A percentile compares a stretch with the other conserved stretches of the same genome.
Evolutionary conservation across 495 filamentous ascomycete species (phyloP).

Genomic region (Tuber umbilicatum): DNA sequence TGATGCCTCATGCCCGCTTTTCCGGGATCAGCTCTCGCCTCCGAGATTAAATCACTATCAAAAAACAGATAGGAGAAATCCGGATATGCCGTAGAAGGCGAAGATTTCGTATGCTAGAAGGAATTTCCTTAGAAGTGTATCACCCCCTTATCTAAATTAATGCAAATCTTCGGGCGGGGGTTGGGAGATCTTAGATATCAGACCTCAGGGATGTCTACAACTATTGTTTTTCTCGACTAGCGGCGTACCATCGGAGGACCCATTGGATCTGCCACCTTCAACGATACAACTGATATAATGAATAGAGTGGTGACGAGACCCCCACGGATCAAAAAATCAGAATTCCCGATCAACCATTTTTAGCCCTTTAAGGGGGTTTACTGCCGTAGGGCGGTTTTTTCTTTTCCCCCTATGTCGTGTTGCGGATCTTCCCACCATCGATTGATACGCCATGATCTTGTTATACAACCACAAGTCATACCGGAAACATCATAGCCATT

Average conservation of each 20-base stretch:
- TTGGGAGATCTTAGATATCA: not conserved
- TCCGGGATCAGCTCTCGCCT: not conserved
- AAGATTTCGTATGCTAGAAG: not conserved
- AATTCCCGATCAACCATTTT: not conserved
- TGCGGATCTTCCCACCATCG: not conserved
- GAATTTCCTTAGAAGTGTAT: not conserved
- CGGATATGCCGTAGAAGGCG: not conserved
- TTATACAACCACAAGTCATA: not conserved
- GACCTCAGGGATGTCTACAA: not conserved
- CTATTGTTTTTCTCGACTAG: not conserved
- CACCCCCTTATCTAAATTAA: not conserved
- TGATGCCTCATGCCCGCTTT: not conserved
- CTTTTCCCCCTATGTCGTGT: not conserved
- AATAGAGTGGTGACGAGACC: not conserved
- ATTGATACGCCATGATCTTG: not conserved
- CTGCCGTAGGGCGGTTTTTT: not conserved
- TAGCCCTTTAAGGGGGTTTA: not conserved
- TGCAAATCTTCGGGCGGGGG: not conserved
- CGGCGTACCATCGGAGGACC: not conserved
- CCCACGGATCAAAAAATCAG: not conserved
- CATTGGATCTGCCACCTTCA: not conserved
- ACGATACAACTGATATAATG: not conserved
- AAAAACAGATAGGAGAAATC: not conserved
- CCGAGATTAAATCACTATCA: not conserved
- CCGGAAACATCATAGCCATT: not conserved